These are phyloP conservation scores for Auricularia heimuer DNA, from an alignment of 768 basidiomycete species.

Conservation along the genomic window DNA sequence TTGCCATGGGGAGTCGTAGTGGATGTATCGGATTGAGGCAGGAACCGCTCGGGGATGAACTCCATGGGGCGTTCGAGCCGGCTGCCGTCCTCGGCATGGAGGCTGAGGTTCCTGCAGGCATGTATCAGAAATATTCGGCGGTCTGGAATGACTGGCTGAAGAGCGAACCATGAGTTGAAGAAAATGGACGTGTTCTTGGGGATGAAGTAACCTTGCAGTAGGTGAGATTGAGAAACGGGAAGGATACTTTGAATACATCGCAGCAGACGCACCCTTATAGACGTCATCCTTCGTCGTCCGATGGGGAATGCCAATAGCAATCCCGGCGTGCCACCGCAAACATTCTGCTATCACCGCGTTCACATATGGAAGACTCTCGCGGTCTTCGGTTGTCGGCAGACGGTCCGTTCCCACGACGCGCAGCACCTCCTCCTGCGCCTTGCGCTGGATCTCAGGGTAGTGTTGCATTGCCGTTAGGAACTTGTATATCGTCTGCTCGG, in stretches of 20 bases:
- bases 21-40: neutral
- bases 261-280: neutral
- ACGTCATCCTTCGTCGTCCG: neutral
- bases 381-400: constrained; percentile 27
- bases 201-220: neutral
- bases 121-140: too few species aligned
- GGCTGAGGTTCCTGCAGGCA: neutral
- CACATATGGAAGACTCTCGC: constrained; percentile 38
- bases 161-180: constrained; percentile 7
- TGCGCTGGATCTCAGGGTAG: constrained; percentile 25
- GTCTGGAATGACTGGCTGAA: too few species aligned
- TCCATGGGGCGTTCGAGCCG: constrained; percentile 11
- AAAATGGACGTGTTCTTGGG: constrained; percentile 5
- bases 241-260: neutral
- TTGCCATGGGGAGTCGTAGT: too few species aligned
- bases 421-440: constrained; percentile 30
- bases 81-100: constrained; percentile 10
- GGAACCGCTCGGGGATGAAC: constrained; percentile 14
- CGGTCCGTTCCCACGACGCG: constrained; percentile 21
- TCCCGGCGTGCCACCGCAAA: constrained; percentile 18
- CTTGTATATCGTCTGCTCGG: constrained; percentile 22
- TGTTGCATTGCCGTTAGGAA: constrained; percentile 29
- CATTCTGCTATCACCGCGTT: constrained; percentile 43
- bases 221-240: neutral
- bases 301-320: neutral